Base-by-base conservation (phyloP, 2,329 filamentous ascomycete genomes). In the Talaromyces islandicus region DNA sequence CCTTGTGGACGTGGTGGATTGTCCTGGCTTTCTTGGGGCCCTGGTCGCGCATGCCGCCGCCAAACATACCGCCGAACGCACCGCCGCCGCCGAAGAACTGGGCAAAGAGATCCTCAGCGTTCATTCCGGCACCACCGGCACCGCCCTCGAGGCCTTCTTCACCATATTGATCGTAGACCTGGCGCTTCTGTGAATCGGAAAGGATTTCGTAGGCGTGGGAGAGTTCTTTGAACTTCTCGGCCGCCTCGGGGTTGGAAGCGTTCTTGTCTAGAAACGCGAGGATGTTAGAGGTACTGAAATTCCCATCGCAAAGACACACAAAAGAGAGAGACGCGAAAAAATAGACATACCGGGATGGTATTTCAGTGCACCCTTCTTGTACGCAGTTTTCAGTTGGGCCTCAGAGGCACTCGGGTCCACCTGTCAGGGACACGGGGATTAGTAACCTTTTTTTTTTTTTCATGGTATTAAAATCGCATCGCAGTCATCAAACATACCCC, bases 1-100 rank as follows among this genome's bases (percentile, higher is more conserved):
- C 94, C 80, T 97, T 97, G 87, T 97, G 94, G 56, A 94, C 92
- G 80, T 99, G 94, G 78, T 96, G 91, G 69, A 99, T 99, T 61
- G 93, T 96, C 68, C 94, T 88, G 54, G 94, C 93, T 83, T 99
- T 88, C 80, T 88, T 88, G 32, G 93, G 93, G 19, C 92, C 93
- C 59, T 87, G 85, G 58, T 90, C 87, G 69, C 88, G 86, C 83
- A 90, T 90, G 67, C 89, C 88, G 68, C 87, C 86, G 64, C 89
- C 85, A 69, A 91, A 91, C 85, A 92, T 91, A 72, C 89, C 83
- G 57, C 85, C 84, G 65, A 91, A 90, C 63, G 88, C 88, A 59
- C 86, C 87, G 64, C 87, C 86, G 64, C 85, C 84, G 66, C 91
- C 91, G 72, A 97, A 97, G 87, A 97, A 97, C 79, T 97, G 92